Percentiles rank a stretch among this genome's conserved stretches.
Conservation (phyloP, 2,329 filamentous ascomycete genomes). For the Calonectria naviculata region DNA sequence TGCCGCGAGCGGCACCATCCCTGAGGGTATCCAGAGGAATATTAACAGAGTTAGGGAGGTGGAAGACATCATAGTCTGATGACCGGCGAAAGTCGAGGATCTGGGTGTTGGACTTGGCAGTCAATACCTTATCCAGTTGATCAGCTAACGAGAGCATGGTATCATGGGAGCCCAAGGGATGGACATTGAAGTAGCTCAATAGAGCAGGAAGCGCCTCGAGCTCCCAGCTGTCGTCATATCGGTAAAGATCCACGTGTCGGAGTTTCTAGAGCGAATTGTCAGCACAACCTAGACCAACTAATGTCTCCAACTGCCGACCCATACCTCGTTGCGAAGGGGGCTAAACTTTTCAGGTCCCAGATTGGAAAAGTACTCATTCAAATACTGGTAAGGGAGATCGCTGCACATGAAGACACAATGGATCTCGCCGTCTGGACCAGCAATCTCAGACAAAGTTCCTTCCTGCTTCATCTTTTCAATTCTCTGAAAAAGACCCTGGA, state of each 20-base stretch:
- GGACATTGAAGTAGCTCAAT: constrained; percentile 46
- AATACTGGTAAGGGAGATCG: constrained; percentile 71
- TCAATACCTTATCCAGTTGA: constrained; percentile 40
- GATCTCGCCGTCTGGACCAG: constrained; percentile 57
- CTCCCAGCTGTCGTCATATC: constrained; percentile 68
- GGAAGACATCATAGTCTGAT: constrained; percentile 54
- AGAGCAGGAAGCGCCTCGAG: constrained; percentile 52
- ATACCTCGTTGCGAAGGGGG: constrained; percentile 55
- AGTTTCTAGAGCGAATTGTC: constrained; percentile 51
- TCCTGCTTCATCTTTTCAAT: constrained; percentile 59
- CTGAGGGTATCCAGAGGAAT: constrained; percentile 54
- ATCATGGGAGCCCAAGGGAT: constrained; percentile 37
- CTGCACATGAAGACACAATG: constrained; percentile 71
- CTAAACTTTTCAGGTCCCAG: constrained; percentile 60
- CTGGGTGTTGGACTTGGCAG: constrained; percentile 43
- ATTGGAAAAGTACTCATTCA: constrained; percentile 68
- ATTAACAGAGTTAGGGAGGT: constrained; percentile 58
- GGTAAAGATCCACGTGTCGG: constrained; percentile 61
- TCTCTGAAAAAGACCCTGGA: constrained; percentile 62
- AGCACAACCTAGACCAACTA: constrained; percentile 13
- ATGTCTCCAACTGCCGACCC: not conserved
- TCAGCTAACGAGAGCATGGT: constrained; percentile 38
- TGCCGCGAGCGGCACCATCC: constrained; percentile 39
- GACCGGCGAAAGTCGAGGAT: constrained; percentile 57
- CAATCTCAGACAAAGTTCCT: constrained; percentile 56